Evolutionary conservation across 176 grass and related monocot genomes (phyloP), one percentile per base, ranked within the genome.

Genomic region (Avena insularis): DNA sequence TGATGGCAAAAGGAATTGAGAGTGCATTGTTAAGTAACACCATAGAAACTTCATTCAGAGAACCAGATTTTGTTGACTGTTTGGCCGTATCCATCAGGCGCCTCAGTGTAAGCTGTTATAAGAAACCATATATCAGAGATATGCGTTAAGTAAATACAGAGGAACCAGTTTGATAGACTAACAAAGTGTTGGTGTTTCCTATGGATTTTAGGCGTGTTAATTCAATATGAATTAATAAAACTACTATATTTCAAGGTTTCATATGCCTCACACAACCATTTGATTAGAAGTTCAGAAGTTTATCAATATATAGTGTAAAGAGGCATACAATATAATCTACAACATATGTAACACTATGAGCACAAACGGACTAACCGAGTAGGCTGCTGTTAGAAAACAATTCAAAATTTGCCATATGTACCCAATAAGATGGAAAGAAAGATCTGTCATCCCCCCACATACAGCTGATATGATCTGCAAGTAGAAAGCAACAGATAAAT

Each of bases 41-140:
- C 93, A 97, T 95, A 46, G 95, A 97, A 88, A 97, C 71, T 87
- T 97, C 93, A 79, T 95, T 97, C 20, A 97, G 87, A 21, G 95
- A 97, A 45, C 95, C 93, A 54, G 93, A 97, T 85, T 75, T 88
- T 40, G 93, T 97, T 60, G 83, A 93, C 69, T 92, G 95, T 85
- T 95, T 92, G 79, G 93, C 93, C 56, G 85, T 93, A 87, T 97
- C 93, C 93, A 97, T 97, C 71, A 93, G 65, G 16, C 80, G 85
- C 49, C 93, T 84, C 15, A 97, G 66, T 54, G 87, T 90, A 63
- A 97, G 79, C 93, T 97, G 88, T 77, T 36, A 75, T 78, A 79
- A 69, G 48, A 35, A 77, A 82, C 58, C 4, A 38, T 10, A 25
- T 29, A 53, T 84, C 61, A 88, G 49, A 5, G n/a, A 55, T 25